Percentiles rank a stretch among this genome's conserved stretches.
Evolutionary conservation across 2,329 filamentous ascomycete species (phyloP).

Genomic region (Aspergillus sp.): DNA sequence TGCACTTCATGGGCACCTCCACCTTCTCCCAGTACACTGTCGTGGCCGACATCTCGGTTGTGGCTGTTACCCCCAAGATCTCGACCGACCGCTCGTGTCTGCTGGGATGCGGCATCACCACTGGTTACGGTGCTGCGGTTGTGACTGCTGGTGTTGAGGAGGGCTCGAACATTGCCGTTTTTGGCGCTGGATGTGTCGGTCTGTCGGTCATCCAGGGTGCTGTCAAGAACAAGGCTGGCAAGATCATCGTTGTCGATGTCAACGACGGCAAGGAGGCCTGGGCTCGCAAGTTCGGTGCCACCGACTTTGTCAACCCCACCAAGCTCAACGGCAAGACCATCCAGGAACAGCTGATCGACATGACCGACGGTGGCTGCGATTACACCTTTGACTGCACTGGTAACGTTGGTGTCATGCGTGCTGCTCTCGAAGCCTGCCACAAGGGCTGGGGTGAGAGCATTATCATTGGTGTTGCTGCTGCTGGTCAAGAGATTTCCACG

Average conservation of each 20-base stretch:
- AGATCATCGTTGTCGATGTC: conserved; percentile 62
- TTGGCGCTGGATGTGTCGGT: conserved; percentile 93
- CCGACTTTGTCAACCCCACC: conserved; percentile 90
- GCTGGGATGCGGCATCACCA: conserved; percentile 96
- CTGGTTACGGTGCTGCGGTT: conserved; percentile 89
- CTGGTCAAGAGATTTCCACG: conserved; percentile 90
- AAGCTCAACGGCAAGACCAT: conserved; percentile 70
- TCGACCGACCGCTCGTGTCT: conserved; percentile 95
- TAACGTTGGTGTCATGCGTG: conserved; percentile 92
- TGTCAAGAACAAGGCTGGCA: conserved; percentile 67
- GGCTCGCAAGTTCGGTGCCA: conserved; percentile 90
- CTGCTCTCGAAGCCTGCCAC: conserved; percentile 93
- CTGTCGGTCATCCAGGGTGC: conserved; percentile 92
- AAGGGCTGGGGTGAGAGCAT: conserved; percentile 99
- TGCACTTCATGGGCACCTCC: conserved; percentile 99
- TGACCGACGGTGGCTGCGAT: conserved; percentile 96
- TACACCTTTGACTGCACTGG: conserved; percentile 99
- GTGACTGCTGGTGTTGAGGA: conserved; percentile 90
- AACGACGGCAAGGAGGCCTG: conserved; percentile 89
- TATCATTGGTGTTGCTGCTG: conserved; percentile 93
- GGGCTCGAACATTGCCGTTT: conserved; percentile 83
- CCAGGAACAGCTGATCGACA: conserved; percentile 87
- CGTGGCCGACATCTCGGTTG: conserved; percentile 95
- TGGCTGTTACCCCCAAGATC: conserved; percentile 82
- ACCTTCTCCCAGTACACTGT: conserved; percentile 99